These are phyloP conservation scores for Penicillium roqueforti DNA, from an alignment of 495 filamentous ascomycete species.

Conservation along the genomic window DNA sequence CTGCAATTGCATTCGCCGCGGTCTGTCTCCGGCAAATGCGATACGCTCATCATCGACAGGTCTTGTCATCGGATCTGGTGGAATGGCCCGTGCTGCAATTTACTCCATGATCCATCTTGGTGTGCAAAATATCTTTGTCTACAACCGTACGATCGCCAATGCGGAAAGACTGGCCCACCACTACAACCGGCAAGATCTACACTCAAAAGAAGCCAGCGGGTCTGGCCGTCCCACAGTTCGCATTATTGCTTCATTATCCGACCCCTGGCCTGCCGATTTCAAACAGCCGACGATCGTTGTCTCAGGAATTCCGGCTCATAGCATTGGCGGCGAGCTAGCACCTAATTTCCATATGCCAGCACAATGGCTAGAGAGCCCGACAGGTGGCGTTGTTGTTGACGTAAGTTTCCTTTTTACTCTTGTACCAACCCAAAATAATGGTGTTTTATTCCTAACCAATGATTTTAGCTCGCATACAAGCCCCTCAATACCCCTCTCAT, in stretches of 20 bases:
- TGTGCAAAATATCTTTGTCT: constrained; percentile 69
- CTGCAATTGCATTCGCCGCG: constrained; percentile 60
- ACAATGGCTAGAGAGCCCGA: constrained; percentile 70
- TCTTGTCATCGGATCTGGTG: constrained; percentile 72
- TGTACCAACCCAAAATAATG: neutral
- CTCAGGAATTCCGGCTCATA: constrained; percentile 67
- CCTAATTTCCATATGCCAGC: constrained; percentile 67
- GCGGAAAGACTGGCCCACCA: constrained; percentile 62
- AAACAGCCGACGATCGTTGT: constrained; percentile 70
- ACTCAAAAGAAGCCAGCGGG: constrained; percentile 14
- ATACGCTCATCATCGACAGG: constrained; percentile 64
- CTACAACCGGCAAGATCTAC: constrained; percentile 53
- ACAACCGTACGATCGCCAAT: constrained; percentile 59
- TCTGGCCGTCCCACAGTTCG: constrained; percentile 40
- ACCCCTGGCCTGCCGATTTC: constrained; percentile 59
- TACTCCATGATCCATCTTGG: constrained; percentile 75
- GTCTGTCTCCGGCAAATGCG: constrained; percentile 72
- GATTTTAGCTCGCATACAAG: constrained; percentile 61
- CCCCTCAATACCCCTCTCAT: constrained; percentile 68
- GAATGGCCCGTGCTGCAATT: constrained; percentile 75
- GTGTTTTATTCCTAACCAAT: neutral
- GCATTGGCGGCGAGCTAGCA: constrained; percentile 55
- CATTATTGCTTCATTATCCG: constrained; percentile 51
- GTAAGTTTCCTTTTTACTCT: constrained; percentile 31
- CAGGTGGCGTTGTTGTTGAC: constrained; percentile 74